Evolutionary conservation across 1,284 basidiomycete species (phyloP), one percentile per base, ranked within the genome.

Genomic region (Ganoderma sinense): DNA sequence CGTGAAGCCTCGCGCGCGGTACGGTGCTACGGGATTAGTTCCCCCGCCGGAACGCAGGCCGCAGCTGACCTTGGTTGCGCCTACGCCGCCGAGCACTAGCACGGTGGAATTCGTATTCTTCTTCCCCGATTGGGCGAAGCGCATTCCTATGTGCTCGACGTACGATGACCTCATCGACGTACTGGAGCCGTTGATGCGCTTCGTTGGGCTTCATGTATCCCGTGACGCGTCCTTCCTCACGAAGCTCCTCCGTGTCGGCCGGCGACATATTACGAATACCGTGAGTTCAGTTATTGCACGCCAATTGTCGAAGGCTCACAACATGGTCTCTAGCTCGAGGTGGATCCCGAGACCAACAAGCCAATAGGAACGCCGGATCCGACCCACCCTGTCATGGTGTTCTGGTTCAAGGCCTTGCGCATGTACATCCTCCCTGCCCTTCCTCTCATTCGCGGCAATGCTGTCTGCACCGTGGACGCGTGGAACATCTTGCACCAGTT

Each of bases 331-430:
- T 66, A 91, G 87, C 76, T 85, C 33, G 80, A 85, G 2, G 72
- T 86, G 45, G 87, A 91, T 74, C 83, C 88, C 14, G 79, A 82
- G 55, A 88, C 88, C 20, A 91, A 88, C 82, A 88, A 84, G 74
- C 84, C 85, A 0, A 73, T 78, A n/a, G 85, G 83, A 10, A 85
- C 87, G 63, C 81, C 83, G 45, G 87, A 91, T 70, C 82, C 84
- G 1, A 84, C 85, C 16, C 78, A 91, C 77, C 89, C 91, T 26
- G 82, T 89, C 53, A 86, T 88, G 39, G 66, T 79, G 31, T 92
- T 93, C 77, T 99, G 98, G 97, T 90, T 92, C 78, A 89, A 89
- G 74, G 84, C 97, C 64, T 80, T 97, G 62, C 92, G 97, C 4
- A 81, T 88, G 36, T 94, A 94, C 77, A 85, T 99, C 33, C 86